Evolutionary conservation across 2,329 filamentous ascomycete species (phyloP), one percentile per base, ranked within the genome.

Genomic region (Diaporthe nobilis): DNA sequence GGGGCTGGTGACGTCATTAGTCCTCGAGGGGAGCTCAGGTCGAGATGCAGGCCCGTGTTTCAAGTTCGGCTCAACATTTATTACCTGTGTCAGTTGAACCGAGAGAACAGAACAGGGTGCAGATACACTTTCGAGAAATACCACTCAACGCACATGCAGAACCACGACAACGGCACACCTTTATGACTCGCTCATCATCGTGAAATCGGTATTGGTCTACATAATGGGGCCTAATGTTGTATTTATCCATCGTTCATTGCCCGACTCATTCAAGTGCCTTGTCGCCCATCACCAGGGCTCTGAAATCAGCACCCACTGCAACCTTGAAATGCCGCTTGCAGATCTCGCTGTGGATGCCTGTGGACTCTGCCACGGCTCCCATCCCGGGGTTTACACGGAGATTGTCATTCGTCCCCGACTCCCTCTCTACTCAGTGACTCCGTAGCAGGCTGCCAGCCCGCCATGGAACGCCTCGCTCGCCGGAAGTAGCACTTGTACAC

Each of bases 401-500:
- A 3, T 20, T 53, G 6, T 28, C 49, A 53, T 25, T 55, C n/a
- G 34, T 39, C 15, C 65, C 47, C 34, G 34, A n/a, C 65, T 28
- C 65, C 31, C 15, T 10, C 22, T 42, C 34, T 53, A 42, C 65
- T 55, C 17, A 34, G 47, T 42, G 49, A n/a, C 65, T 31, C 34
- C 37, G 37, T 44, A 34, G 39, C 51, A 34, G 13, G 8, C 31
- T 53, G 47, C 51, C 51, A 20, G 22, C 71, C 51, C 61, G 55
- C 55, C 44, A 28, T 72, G 55, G 17, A 75, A 77, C 73, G 70
- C 70, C 75, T 63, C 44, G 67, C 72, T 76, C 31, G 39, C 55
- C 49, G 15, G 63, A 44, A 47, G 73, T 51, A 47, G 57, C 58
- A 53, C 28, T 70, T 42, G 63, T 67, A 71, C 53, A 70, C 28